phyloP scores from a whole-genome alignment of 2,329 filamentous ascomycete genomes.

The Clonostachys rhizophaga region DNA sequence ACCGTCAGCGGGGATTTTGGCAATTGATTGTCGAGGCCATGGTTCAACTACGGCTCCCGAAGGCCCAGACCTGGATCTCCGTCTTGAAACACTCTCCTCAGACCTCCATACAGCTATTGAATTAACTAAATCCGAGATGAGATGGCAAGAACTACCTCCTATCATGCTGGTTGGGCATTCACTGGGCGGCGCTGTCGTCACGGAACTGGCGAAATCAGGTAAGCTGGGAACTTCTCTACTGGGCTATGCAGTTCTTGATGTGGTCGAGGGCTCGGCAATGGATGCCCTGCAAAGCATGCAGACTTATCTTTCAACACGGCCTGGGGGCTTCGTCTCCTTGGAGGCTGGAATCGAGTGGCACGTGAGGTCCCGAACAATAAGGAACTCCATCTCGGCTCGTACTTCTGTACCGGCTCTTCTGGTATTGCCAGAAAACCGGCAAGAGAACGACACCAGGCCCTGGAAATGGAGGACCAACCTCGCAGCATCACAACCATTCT shows the following conservation, averaged over 20 bases:
- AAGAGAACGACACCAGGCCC: slow-evolving; percentile 31
- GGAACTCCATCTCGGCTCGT: slow-evolving; percentile 77
- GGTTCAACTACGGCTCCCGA: slow-evolving; percentile 59
- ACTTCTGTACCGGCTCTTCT: slow-evolving; percentile 83
- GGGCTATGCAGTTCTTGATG: slow-evolving; percentile 87
- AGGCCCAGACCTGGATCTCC: slow-evolving; percentile 53
- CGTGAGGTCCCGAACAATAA: slow-evolving; percentile 78
- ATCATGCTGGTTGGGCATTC: slow-evolving; percentile 87
- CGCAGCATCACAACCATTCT: slow-evolving; percentile 79
- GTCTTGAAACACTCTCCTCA: slow-evolving; percentile 63
- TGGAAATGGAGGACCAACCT: slow-evolving; percentile 89
- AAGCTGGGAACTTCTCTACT: slow-evolving; percentile 64
- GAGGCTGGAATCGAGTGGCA: slow-evolving; percentile 91
- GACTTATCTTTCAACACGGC: slow-evolving; percentile 79
- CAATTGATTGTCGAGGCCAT: slow-evolving; percentile 82
- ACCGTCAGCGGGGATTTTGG: slow-evolving; percentile 77
- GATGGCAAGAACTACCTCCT: slow-evolving; percentile 69
- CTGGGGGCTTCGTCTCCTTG: slow-evolving; percentile 70
- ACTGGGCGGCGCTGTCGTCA: slow-evolving; percentile 86
- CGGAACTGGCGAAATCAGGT: slow-evolving; percentile 69
- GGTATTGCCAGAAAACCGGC: slow-evolving; percentile 32
- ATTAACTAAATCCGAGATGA: slow-evolving; percentile 62
- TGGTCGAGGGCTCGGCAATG: slow-evolving; percentile 93
- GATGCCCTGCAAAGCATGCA: slow-evolving; percentile 95
- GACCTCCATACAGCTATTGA: slow-evolving; percentile 70